Evolutionary conservation across 192 early-diverging fungal species (phyloP).

Genomic region (Backusella circina): DNA sequence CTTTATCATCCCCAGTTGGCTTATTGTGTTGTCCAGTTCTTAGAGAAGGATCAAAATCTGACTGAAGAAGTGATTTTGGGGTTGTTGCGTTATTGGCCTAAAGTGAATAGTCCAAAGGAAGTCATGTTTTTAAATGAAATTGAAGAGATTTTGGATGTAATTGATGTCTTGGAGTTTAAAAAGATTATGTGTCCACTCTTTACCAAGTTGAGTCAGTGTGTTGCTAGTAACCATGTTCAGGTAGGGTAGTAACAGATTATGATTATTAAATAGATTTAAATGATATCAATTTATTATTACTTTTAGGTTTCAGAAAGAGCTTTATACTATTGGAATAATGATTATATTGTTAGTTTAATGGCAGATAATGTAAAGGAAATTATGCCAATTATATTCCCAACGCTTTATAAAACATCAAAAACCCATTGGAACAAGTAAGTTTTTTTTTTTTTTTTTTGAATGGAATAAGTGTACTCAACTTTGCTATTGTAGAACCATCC

Average conservation of each 20-base stretch:
- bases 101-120: constrained; percentile 92
- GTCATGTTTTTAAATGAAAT: constrained; percentile 94
- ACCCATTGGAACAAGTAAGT: constrained; percentile 86
- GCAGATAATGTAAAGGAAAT: constrained; percentile 80
- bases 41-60: constrained; percentile 85
- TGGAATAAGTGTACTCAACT: too few species aligned
- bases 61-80: constrained; percentile 70
- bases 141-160: constrained; percentile 86
- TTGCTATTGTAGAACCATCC: constrained; percentile 62
- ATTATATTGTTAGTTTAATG: constrained; percentile 86
- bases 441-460: too few species aligned
- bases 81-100: constrained; percentile 88
- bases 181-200: constrained; percentile 80
- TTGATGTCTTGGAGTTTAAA: constrained; percentile 81
- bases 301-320: constrained; percentile 77
- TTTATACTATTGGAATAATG: constrained; percentile 90
- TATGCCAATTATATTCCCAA: constrained; percentile 84
- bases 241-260: constrained; percentile 24
- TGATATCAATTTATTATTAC: neutral
- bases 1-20: constrained; percentile 89
- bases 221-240: constrained; percentile 88
- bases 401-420: constrained; percentile 83
- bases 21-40: constrained; percentile 91
- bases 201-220: constrained; percentile 79
- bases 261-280: neutral